phyloP scores from a whole-genome alignment of 2,329 filamentous ascomycete genomes.

The Aureobasidium sp. region DNA sequence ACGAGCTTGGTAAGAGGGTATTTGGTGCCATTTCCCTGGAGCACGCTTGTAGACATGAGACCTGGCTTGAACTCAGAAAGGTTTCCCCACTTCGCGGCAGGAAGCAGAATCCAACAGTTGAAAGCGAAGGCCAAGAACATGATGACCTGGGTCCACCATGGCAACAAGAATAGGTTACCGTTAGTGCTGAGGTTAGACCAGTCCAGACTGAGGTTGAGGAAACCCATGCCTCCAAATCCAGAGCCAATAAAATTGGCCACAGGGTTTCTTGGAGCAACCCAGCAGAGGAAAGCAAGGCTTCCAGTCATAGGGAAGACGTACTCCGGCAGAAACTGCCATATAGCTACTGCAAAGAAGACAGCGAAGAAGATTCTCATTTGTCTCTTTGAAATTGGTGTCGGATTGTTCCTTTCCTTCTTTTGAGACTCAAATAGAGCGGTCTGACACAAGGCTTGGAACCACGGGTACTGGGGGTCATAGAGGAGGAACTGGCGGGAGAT shows the following conservation, averaged over 20 bases:
- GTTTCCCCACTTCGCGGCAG: slow-evolving; percentile 52
- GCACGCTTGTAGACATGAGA: slow-evolving; percentile 50
- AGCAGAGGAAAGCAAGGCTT: slow-evolving; percentile 56
- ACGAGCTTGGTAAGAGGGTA: slow-evolving; percentile 41
- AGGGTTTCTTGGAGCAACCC: slow-evolving; percentile 53
- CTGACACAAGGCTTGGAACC: slow-evolving; percentile 42
- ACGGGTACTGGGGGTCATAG: slow-evolving; percentile 52
- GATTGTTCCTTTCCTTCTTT: slow-evolving; percentile 43
- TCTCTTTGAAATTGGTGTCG: slow-evolving; percentile 44
- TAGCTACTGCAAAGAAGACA: slow-evolving; percentile 44
- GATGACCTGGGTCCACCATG: slow-evolving; percentile 54
- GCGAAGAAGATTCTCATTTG: slow-evolving; percentile 54
- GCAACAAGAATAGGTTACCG: slow-evolving; percentile 44
- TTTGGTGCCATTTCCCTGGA: slow-evolving; percentile 39
- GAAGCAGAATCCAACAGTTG: slow-evolving; percentile 53
- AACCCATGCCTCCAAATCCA: slow-evolving; percentile 56
- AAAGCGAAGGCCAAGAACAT: slow-evolving; percentile 49
- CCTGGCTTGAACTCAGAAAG: slow-evolving; percentile 46
- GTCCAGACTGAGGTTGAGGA: slow-evolving; percentile 53
- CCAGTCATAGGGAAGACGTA: slow-evolving; percentile 54
- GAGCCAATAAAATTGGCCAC: slow-evolving; percentile 55
- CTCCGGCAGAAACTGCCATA: slow-evolving; percentile 59
- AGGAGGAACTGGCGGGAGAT: slow-evolving; percentile 51
- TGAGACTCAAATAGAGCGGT: slow-evolving; percentile 54
- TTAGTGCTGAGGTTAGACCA: slow-evolving; percentile 55